These are phyloP conservation scores for Closterium sp. DNA, from an alignment of 139 green algal genomes.

Conservation along the genomic window DNA sequence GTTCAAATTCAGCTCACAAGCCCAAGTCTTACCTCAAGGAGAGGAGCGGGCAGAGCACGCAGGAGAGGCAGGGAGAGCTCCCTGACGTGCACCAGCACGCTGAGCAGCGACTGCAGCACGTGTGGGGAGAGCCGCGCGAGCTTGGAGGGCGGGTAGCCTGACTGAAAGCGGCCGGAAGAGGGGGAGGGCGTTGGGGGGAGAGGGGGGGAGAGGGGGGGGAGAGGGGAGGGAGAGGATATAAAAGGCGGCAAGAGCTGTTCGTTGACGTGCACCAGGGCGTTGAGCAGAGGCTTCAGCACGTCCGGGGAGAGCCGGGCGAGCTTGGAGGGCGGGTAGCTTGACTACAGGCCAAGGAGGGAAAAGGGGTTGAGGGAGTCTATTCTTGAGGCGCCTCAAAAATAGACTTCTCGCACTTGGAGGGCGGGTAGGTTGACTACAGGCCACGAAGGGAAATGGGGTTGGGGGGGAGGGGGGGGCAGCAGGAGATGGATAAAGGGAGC, in stretches of 20 bases:
- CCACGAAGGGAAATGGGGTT: background rate
- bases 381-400: no score
- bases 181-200: background rate
- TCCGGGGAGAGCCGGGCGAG: no score
- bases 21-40: background rate
- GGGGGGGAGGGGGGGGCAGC: background rate
- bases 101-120: background rate
- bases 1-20: no score
- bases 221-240: background rate
- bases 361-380: background rate
- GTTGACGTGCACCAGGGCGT: no score
- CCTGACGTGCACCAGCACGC: background rate
- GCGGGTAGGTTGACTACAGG: background rate
- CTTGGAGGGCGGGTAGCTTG: background rate
- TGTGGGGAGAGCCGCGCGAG: background rate
- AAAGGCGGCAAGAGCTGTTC: no score
- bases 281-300: no score
- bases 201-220: background rate
- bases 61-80: background rate
- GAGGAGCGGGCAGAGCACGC: background rate
- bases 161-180: background rate
- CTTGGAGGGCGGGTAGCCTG: background rate
- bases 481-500: background rate
- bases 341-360: background rate
- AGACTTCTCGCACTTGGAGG: no score